These are phyloP conservation scores for Rhododendron griersonianum DNA, from an alignment of 148 eudicot species.

Conservation along the genomic window DNA sequence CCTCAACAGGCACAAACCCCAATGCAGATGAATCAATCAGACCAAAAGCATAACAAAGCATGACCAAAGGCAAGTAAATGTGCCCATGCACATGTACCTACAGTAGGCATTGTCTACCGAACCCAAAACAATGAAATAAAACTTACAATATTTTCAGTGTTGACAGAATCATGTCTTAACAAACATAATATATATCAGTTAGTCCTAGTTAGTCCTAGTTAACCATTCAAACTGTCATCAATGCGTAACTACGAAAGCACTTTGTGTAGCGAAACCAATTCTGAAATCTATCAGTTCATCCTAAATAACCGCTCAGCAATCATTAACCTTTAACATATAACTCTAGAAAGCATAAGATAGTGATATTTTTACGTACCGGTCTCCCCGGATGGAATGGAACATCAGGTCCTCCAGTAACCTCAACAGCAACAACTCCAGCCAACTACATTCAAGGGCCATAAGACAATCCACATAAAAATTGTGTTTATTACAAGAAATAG, in stretches of 20 bases:
- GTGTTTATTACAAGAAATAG: neutral
- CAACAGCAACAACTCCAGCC: constrained; percentile 96
- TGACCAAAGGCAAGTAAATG: neutral
- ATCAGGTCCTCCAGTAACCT: constrained; percentile 94
- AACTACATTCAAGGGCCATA: constrained; percentile 27
- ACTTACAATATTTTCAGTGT: neutral
- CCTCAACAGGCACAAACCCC: neutral
- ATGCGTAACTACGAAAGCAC: neutral
- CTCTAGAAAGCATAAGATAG: neutral
- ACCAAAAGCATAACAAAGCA: neutral
- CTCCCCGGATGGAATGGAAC: constrained; percentile 97
- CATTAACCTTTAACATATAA: neutral
- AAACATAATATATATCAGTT: neutral
- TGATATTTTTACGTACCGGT: constrained; percentile 39
- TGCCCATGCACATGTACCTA: neutral
- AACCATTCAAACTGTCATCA: neutral
- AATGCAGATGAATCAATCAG: neutral
- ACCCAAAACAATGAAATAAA: neutral
- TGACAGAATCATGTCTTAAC: neutral
- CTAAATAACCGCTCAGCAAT: neutral
- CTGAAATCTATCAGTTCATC: neutral
- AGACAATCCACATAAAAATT: neutral
- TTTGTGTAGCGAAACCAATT: neutral
- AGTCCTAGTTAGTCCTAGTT: neutral
- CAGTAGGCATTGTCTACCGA: neutral